A percentile compares a stretch with the other conserved stretches of the same genome.
These are phyloP conservation scores for Fusarium sp. DNA, from an alignment of 2,329 filamentous ascomycete species.

Conservation along the genomic window DNA sequence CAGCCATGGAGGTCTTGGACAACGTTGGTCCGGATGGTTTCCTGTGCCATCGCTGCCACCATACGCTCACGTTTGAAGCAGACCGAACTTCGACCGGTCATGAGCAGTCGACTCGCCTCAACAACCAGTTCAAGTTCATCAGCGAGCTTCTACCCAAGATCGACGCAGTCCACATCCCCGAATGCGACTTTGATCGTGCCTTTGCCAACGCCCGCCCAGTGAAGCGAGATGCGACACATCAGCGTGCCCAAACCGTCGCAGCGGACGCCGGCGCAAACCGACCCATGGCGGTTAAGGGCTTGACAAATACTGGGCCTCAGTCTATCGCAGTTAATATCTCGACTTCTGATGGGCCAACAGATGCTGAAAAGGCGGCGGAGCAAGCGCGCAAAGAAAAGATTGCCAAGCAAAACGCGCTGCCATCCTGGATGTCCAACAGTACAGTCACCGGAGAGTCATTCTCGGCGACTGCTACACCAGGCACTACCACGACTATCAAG, in stretches of 20 bases:
- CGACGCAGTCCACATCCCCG: conserved; percentile 79
- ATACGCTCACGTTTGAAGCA: conserved; percentile 72
- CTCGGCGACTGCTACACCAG: conserved; percentile 47
- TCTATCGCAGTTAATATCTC: conserved; percentile 78
- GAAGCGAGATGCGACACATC: conserved; percentile 74
- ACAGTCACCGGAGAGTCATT: conserved; percentile 76
- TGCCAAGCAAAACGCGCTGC: conserved; percentile 76
- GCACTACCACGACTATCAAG: conserved; percentile 42
- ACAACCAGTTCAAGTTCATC: conserved; percentile 83
- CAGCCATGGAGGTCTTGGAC: conserved; percentile 89
- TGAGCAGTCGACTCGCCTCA: conserved; percentile 79
- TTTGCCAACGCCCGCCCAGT: conserved; percentile 73
- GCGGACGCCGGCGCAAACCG: conserved; percentile 65
- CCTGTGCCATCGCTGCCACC: conserved; percentile 82
- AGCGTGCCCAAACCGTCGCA: conserved; percentile 69
- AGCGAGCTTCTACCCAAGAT: conserved; percentile 81
- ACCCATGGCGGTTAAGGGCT: conserved; percentile 77
- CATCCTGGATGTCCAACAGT: conserved; percentile 78
- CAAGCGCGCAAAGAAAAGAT: conserved; percentile 73
- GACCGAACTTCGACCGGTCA: conserved; percentile 77
- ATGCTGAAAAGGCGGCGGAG: conserved; percentile 75
- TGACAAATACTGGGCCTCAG: conserved; percentile 74
- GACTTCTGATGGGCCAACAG: conserved; percentile 72
- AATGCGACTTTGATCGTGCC: conserved; percentile 79
- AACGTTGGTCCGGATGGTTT: conserved; percentile 78